A percentile compares a stretch with the other conserved stretches of the same genome.
phyloP scores from a whole-genome alignment of 768 basidiomycete genomes.

The Suillus hirtellus region DNA sequence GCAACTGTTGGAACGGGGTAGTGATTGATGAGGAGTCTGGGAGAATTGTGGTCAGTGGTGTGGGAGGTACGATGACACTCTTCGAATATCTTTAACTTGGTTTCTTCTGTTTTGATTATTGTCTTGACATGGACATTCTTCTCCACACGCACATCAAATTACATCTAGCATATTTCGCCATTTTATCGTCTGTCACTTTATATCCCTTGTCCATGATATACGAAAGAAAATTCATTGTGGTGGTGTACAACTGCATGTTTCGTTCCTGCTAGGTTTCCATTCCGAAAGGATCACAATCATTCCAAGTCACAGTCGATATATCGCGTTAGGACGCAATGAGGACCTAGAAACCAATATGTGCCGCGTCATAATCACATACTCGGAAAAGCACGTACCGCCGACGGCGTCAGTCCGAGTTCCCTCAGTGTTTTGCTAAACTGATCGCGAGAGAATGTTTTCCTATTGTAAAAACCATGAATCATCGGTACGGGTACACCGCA shows the following conservation, averaged over 20 bases:
- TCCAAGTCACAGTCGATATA: not conserved
- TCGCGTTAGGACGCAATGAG: slow-evolving; percentile 46
- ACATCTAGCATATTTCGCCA: not conserved
- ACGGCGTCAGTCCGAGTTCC: slow-evolving; percentile 87
- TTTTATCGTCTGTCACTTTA: not conserved
- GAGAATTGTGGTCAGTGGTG: slow-evolving; percentile 35
- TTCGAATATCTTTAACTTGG: slow-evolving; percentile 45
- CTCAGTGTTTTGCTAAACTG: slow-evolving; percentile 82
- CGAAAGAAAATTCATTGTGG: not conserved
- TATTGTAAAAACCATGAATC: slow-evolving; percentile 27
- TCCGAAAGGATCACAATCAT: not conserved
- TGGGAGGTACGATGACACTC: slow-evolving; percentile 49
- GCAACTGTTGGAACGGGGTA: slow-evolving; percentile 48
- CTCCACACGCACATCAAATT: not conserved
- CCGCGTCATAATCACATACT: not conserved
- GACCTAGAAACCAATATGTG: slow-evolving; percentile 38
- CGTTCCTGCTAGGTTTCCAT: not conserved
- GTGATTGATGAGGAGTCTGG: slow-evolving; percentile 43
- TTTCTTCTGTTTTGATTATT: not conserved
- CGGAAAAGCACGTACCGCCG: slow-evolving; percentile 59
- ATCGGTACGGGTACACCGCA: not conserved
- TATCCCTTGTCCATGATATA: not conserved
- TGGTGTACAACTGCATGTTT: not conserved
- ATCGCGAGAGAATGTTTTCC: slow-evolving; percentile 71
- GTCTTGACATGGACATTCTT: not conserved